Evolutionary conservation across 257 asterid genomes (phyloP), one percentile per base, ranked within the genome.

Genomic region (Primulina eburnea): DNA sequence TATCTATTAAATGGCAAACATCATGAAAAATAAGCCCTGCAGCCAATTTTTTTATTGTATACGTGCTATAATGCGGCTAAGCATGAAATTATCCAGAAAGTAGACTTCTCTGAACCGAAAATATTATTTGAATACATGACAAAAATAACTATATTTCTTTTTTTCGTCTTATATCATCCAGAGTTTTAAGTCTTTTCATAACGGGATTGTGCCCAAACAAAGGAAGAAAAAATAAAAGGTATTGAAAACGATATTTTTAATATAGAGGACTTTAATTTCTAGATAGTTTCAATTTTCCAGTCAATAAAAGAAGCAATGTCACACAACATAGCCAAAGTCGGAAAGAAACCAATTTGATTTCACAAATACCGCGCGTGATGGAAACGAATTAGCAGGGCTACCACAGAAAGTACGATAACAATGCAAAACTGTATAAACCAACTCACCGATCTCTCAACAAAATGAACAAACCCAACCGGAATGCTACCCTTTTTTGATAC

Each of bases 391-490:
- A 64, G 71, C 56, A 32, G 28, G 29, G 32, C 47, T 59, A 38
- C 40, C 60, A 0, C 8, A n/a, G 10, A 64, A 76, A 69, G 61
- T 59, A 67, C 16, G 16, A 30, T 4, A 24, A 62, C 55, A 67
- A 60, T 34, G 75, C 29, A 58, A 60, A 35, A 35, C 67, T 58
- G 62, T 60, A 43, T 43, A 73, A 59, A 69, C 70, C 67, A 76
- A 76, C 95, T 84, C 82, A 90, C 98, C 38, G 79, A 76, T 81
- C 98, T 85, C 56, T 79, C 84, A 20, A 78, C 57, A 73, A 90
- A 92, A 85, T 92, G 92, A 79, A 92, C 87, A 75, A 92, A 92
- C 40, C 95, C 98, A 67, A 92, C 79, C 0, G 86, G 83, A 60
- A 78, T 71, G 80, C 76, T 72, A 63, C 92, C 86, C 75, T 75